Conservation (phyloP, 2,329 filamentous ascomycete genomes). For the Fusarium devonianum region DNA sequence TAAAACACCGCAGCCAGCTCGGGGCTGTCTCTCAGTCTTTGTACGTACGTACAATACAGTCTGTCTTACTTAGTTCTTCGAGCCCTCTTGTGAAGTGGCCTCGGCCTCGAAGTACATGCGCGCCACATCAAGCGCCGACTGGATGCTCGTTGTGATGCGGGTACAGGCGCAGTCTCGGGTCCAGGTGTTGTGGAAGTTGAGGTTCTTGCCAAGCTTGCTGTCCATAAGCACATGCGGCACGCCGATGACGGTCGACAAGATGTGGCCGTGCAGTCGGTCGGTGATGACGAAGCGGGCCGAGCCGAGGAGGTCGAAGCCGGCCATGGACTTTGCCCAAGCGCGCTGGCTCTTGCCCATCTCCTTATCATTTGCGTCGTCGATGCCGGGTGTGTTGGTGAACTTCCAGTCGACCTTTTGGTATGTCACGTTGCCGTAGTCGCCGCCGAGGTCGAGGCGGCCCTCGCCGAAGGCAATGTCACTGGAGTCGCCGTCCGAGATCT, state of each 20-base stretch:
- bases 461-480: conserved; percentile 33
- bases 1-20: conserved; percentile 22
- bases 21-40: conserved; percentile 10
- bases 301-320: conserved; percentile 37
- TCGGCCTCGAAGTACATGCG: conserved; percentile 32
- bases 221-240: conserved; percentile 42
- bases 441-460: conserved; percentile 34
- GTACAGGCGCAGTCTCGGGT: conserved; percentile 39
- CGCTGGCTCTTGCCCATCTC: conserved; percentile 40
- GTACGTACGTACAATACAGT: background rate
- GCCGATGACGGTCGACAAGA: conserved; percentile 39
- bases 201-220: conserved; percentile 42
- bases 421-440: conserved; percentile 36
- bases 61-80: no score
- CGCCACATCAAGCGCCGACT: conserved; percentile 35
- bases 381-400: conserved; percentile 37
- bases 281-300: conserved; percentile 41
- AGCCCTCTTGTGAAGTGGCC: no score
- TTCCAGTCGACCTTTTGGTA: conserved; percentile 42
- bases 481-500: conserved; percentile 37
- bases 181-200: conserved; percentile 43
- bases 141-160: conserved; percentile 35
- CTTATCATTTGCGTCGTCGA: conserved; percentile 24
- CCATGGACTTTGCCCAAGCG: conserved; percentile 40
- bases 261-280: conserved; percentile 40